Evolutionary conservation across 2,329 filamentous ascomycete species (phyloP).

Genomic region (Pezicula carpinea): DNA sequence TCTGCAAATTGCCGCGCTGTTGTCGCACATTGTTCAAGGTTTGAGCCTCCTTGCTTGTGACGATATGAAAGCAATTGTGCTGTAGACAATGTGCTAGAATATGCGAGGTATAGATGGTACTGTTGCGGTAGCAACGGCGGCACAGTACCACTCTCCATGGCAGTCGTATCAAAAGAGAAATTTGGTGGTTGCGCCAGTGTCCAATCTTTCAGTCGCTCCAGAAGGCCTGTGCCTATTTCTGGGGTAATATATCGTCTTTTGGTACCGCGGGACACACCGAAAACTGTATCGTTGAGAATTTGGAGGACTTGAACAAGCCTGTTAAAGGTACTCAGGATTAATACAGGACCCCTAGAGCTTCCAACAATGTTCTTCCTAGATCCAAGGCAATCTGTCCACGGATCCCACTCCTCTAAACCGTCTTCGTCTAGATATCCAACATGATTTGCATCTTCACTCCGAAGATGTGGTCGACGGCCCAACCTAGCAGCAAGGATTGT

Average conservation of each 20-base stretch:
- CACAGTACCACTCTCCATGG: slow-evolving; percentile 13
- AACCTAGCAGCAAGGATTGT: slow-evolving; percentile 49
- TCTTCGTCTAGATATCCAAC: slow-evolving; percentile 53
- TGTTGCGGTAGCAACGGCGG: slow-evolving; percentile 26
- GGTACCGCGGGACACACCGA: slow-evolving; percentile 7
- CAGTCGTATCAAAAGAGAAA: slow-evolving; percentile 18
- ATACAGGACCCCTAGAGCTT: slow-evolving; percentile 25
- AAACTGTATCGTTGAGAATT: slow-evolving; percentile 25
- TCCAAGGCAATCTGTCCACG: slow-evolving; percentile 54
- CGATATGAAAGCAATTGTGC: slow-evolving; percentile 21
- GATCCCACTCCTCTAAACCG: slow-evolving; percentile 69
- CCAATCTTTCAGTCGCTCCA: slow-evolving; percentile 23
- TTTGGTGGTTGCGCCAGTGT: slow-evolving; percentile 19
- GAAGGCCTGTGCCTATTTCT: slow-evolving; percentile 14
- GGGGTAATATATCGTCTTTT: slow-evolving; percentile 11
- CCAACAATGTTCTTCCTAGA: slow-evolving; percentile 24
- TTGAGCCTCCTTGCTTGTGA: slow-evolving; percentile 11
- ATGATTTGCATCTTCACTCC: slow-evolving; percentile 40
- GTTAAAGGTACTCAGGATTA: slow-evolving; percentile 29
- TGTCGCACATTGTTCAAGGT: slow-evolving; percentile 28
- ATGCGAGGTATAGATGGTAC: slow-evolving; percentile 25
- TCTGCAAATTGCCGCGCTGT: slow-evolving; percentile 31
- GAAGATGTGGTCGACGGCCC: slow-evolving; percentile 45
- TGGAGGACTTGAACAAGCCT: slow-evolving; percentile 27
- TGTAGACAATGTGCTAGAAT: slow-evolving; percentile 23